Base-by-base conservation (phyloP, 2,329 filamentous ascomycete species). In the Bipolaris sorokiniana region DNA sequence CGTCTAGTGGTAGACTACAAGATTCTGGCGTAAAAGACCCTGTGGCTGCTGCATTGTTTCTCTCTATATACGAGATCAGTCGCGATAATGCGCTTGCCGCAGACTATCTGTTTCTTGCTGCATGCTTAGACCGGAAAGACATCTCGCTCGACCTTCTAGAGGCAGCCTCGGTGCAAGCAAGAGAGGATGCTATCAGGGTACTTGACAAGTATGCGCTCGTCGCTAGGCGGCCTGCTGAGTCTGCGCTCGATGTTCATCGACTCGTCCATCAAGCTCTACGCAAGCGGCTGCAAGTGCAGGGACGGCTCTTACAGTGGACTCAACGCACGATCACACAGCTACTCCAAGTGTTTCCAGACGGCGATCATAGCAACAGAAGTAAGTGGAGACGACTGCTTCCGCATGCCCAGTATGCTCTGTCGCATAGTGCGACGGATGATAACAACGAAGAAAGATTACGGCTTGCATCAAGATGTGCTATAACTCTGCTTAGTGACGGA, bases 231-330 rank as follows among this genome's bases (percentile, higher is more conserved):
- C 44, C 51, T 47, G 54, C 56, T 20, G 47, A 61, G 20, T 55
- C 46, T 7, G 48, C 50, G 26, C 28, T 61, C 18, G 57, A 66
- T 48, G 5, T 63, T 6, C 59, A 64, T 46, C 51, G 23, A 44
- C 40, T 63, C 41, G 63, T 65, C 36, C 63, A 63, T 48, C 15
- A 36, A 9, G 56, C 60, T 23, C 20, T 50, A 37, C 41, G 57
- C 22, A 28, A 51, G 18, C 26, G 42, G 58, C 54, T 64, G 10
- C 33, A 55, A n/a, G 46, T 54, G 28, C 40, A 58, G 26, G 55
- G 47, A n/a, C 15, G 7, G 31, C 36, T 63, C 1, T 15, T 26
- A 6, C 11, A 59, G 47, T 64, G 38, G 52, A 64, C 34, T 10
- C 23, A 60, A 40, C 28, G 28, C 13, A 50, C 58, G 28, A 56